Base-by-base conservation (phyloP, 2,329 filamentous ascomycete genomes). In the Fusarium sp. region DNA sequence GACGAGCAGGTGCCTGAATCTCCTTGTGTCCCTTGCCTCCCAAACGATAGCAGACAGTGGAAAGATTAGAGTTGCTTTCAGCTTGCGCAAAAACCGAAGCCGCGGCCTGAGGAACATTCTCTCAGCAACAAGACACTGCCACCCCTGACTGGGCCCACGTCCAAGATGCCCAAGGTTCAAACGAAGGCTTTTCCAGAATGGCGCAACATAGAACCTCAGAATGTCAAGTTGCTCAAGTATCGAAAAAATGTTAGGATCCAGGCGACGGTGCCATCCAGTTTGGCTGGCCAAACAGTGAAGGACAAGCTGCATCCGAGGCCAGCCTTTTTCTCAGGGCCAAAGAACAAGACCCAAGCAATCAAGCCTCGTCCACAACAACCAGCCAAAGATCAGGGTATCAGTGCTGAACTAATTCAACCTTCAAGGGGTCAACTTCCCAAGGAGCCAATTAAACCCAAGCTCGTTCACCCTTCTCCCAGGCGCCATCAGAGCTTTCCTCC, bases 1-100 rank as follows among this genome's bases (percentile, higher is more conserved):
- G 64, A 61, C 11, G 67, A 73, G 22, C 71, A 70, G n/a, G 11
- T 22, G 9, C 14, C 45, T 18, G 42, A 45, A 31, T 34, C 37
- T 50, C 56, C 62, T 40, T 83, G 81, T 58, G 65, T 80, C 13
- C 79, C 80, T 50, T 84, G 82, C 57, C 78, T 80, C 58, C 63
- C 76, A 1, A 70, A 50, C 11, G 70, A 77, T 38, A 67, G 75
- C 20, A 74, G 77, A 18, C 68, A 75, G 27, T 76, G 74, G 16
- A 76, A 74, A 37, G 66, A 68, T 18, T 71, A 58, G 68, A 72
- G 65, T 20, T 77, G 75, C 20, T 59, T 78, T n/a, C 68, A 70
- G 34, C 56, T 76, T 58, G 42, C 60, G 31, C 73, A 73, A 57
- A 76, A 72, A 50, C 59, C 73, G 24, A 69, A 66, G 29, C 57